Percentiles rank a stretch among this genome's conserved stretches.
Evolutionary conservation across 2,329 filamentous ascomycete genomes (phyloP).

Genomic region (Penicillium paneum): DNA sequence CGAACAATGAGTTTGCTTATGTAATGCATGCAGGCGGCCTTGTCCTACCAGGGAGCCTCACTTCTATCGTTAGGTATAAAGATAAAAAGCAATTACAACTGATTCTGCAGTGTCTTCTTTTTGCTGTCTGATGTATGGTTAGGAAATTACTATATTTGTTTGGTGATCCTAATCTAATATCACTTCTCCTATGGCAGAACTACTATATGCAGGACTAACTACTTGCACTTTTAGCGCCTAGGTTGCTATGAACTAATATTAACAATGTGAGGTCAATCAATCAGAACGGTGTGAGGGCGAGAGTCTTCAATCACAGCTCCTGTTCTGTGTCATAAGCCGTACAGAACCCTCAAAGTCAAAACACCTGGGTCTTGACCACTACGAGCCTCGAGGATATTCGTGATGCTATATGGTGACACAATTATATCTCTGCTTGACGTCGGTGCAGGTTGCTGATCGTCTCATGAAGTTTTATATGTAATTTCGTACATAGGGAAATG

Average conservation of each 20-base stretch:
- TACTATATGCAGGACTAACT: background rate
- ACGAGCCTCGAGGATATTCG: background rate
- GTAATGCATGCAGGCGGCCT: background rate
- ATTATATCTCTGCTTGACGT: too few species aligned
- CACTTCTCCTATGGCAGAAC: background rate
- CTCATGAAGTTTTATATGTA: too few species aligned
- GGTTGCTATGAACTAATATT: background rate
- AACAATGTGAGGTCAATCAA: background rate
- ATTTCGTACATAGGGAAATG: too few species aligned
- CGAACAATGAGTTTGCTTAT: constrained; percentile 2
- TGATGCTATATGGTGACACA: background rate
- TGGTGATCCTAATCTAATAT: too few species aligned
- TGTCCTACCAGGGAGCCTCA: background rate
- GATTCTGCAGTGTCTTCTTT: background rate
- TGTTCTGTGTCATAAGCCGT: background rate
- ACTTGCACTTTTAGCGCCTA: background rate
- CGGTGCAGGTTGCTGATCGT: too few species aligned
- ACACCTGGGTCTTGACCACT: background rate
- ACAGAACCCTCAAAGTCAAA: background rate
- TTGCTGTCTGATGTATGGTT: background rate
- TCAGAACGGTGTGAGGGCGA: background rate
- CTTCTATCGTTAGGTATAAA: background rate
- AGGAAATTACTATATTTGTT: background rate
- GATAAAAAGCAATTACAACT: background rate
- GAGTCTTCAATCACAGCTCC: background rate